phyloP scores from a whole-genome alignment of 306 rosid genomes.

The Mucuna pruriens region DNA sequence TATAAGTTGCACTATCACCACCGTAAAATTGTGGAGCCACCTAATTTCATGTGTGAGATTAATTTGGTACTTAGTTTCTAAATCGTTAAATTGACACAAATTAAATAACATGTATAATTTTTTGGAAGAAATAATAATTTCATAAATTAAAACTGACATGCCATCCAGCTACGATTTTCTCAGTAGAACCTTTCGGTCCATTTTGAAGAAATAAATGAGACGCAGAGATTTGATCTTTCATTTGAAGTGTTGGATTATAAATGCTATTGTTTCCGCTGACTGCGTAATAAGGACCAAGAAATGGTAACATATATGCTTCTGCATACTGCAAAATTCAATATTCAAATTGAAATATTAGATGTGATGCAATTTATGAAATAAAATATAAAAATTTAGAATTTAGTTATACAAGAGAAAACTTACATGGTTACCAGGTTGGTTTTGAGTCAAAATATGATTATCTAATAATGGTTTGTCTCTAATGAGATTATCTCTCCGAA shows the following conservation, averaged over 20 bases:
- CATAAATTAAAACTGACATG: slow-evolving; percentile 22
- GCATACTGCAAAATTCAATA: not conserved
- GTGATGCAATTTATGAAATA: too few species aligned
- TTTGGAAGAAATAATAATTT: not conserved
- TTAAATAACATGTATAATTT: not conserved
- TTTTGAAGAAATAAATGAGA: not conserved
- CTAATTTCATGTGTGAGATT: not conserved
- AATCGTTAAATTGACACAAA: not conserved
- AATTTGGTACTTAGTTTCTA: not conserved
- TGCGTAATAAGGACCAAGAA: not conserved
- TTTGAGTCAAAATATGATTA: not conserved
- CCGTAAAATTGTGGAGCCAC: not conserved
- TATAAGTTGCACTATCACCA: not conserved
- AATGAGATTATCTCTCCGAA: not conserved
- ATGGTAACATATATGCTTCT: rapidly evolving
- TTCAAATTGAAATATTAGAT: not conserved
- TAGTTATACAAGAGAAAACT: not conserved
- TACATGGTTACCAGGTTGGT: not conserved
- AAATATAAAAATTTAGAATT: not conserved
- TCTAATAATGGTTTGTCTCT: not conserved
- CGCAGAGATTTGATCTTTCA: not conserved
- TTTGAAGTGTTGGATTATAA: not conserved
- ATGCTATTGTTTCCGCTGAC: not conserved
- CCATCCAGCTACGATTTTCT: not conserved
- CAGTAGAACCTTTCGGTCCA: not conserved